These are phyloP conservation scores for Pouteria campechiana DNA, from an alignment of 179 eudicot genomes.

Conservation along the genomic window DNA sequence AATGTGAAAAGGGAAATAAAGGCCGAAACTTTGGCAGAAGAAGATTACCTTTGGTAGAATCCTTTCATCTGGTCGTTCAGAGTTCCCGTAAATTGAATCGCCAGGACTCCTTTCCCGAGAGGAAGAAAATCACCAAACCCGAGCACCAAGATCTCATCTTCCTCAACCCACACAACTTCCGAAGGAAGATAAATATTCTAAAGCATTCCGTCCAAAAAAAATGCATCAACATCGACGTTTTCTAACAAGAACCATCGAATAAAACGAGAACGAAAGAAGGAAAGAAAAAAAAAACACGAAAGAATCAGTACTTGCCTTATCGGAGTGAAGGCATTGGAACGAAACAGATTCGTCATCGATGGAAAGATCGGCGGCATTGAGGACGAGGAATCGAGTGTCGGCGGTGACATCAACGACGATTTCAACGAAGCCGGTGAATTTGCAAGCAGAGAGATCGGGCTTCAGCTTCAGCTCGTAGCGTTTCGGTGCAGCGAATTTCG, in stretches of 20 bases:
- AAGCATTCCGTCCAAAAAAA: background rate
- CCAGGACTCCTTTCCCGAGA: conserved; percentile 48
- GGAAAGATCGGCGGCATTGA: conserved; percentile 74
- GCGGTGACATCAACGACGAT: conserved; percentile 37
- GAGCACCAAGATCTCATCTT: conserved; percentile 70
- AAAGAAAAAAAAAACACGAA: background rate
- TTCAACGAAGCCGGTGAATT: conserved; percentile 47
- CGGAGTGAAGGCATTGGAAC: conserved; percentile 15
- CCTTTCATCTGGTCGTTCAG: conserved; percentile 97
- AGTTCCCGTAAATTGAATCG: conserved; percentile 57
- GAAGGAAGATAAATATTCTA: background rate
- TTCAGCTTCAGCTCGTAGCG: conserved; percentile 61
- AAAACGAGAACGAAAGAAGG: background rate
- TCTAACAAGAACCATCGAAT: background rate
- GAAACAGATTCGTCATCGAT: conserved; percentile 29
- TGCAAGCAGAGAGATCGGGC: conserved; percentile 64
- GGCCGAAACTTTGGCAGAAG: too few relatives aligned
- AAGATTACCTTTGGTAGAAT: conserved; percentile 71
- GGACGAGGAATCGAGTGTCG: conserved; percentile 47
- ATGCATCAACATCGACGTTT: background rate
- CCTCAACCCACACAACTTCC: conserved; percentile 34
- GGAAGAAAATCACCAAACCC: conserved; percentile 68
- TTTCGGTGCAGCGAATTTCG: conserved; percentile 51
- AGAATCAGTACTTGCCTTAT: conserved; percentile 19
- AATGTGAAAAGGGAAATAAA: too few relatives aligned